Percentiles rank a stretch among this genome's conserved stretches.
phyloP scores from a whole-genome alignment of 2,329 filamentous ascomycete genomes.

The Sclerotinia trifoliorum region DNA sequence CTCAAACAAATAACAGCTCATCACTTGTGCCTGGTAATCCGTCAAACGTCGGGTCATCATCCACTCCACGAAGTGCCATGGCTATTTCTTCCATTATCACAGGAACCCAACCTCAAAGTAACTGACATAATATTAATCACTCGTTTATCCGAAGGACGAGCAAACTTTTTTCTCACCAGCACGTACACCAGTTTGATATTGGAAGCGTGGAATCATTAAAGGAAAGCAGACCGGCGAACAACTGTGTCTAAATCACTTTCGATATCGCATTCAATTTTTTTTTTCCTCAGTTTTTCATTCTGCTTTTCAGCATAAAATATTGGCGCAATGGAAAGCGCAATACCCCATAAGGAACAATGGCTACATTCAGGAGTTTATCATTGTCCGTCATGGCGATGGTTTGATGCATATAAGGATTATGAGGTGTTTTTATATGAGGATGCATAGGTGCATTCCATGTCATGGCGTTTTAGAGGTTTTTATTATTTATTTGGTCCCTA shows the following conservation, averaged over 20 bases:
- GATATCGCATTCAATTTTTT: not conserved
- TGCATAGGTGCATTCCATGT: not conserved
- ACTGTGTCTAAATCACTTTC: not conserved
- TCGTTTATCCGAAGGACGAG: not conserved
- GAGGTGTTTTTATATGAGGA: conserved; percentile 11
- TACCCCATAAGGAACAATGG: conserved; percentile 13
- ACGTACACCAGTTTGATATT: not conserved
- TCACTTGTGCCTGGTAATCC: not conserved
- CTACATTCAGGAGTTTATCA: conserved; percentile 12
- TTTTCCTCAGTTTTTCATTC: not conserved
- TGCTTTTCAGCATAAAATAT: conserved; percentile 5
- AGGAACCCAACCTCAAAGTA: conserved; percentile 1
- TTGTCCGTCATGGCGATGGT: not conserved
- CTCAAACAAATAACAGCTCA: not conserved
- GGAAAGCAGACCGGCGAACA: no score
- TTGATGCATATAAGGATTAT: conserved; percentile 9
- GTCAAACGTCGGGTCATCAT: conserved; percentile 3
- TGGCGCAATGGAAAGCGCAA: conserved; percentile 15
- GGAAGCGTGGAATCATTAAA: no score
- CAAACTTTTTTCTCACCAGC: not conserved
- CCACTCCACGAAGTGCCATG: conserved; percentile 18
- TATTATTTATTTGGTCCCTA: not conserved
- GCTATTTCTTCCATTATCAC: conserved; percentile 20
- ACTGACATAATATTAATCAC: not conserved
- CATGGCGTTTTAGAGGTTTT: conserved; percentile 7